Base-by-base conservation (phyloP, 2,329 filamentous ascomycete genomes). In the Lasiodiplodia sp. region DNA sequence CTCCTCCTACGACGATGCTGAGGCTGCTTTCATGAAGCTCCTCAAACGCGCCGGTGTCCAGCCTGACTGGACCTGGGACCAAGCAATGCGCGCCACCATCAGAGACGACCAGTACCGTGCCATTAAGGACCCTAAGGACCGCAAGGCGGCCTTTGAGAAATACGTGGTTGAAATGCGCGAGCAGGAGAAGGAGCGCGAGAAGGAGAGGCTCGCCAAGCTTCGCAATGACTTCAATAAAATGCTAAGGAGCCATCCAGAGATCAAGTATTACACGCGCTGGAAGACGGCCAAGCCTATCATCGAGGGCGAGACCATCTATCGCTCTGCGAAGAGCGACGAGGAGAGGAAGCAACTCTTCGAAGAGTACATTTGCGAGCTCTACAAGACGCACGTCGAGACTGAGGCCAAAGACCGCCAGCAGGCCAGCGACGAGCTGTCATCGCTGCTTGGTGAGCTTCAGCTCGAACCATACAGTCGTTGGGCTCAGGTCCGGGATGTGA, bases 251-350 rank as follows among this genome's bases (percentile, higher is more conserved):
- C 95, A 99, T 79, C 94, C 94, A 70, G 96, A 99, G 80, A 98
- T 99, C 81, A 96, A 94, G 80, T 90, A 97, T 79, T 97, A 96
- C 80, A 97, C 95, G 52, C 91, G 94, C 70, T 99, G 96, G 96
- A 97, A 94, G 86, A 97, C 93, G 18, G 96, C 95, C 66, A 90
- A 93, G 62, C 93, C 94, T 11, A 96, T 97, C 72, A 93, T 99
- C 71, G 93, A 98, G 80, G 92, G 92, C 62, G 96, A 99, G 84
- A 96, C 93, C 58, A 96, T 97, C 69, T 99, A 98, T 83, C 91
- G 94, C 74, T 95, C 94, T 37, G 95, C 94, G 53, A 92, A 91
- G 73, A 88, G 95, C 77, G 96, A 99, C 74, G 87, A 88, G 69
- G 96, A 98, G 83, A 91, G 94, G 68, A 91, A 92, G 70, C 91